Base-by-base conservation (phyloP, 352 stramenopile species). In the Globisporangium recalcitrans region DNA sequence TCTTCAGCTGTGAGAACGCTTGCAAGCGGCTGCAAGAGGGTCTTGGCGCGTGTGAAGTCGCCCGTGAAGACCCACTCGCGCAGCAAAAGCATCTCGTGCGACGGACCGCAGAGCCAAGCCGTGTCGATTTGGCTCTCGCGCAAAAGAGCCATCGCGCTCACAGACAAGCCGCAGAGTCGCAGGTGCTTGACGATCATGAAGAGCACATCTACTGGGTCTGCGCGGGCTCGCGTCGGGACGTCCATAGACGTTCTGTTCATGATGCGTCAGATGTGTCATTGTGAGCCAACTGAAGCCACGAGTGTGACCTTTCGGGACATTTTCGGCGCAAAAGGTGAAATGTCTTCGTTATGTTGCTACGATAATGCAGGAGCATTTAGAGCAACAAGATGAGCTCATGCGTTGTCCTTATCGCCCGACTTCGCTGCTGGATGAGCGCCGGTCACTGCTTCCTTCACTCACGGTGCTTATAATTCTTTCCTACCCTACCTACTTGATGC, bases 151-250 rank as follows among this genome's bases (percentile, higher is more conserved):
- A 86, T 62, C 11, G 74, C 79, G 4, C 64, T 77, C 14, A 62
- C 58, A 58, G 65, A 73, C 9, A 89, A 64, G 8, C 68, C 72
- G 14, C 66, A 73, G 0, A 56, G 49, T 16, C 77, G 72, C 22
- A 92, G 53, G 63, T 87, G 80, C 40, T 75, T 69, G 1, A 59
- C 62, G 38, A 91, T 66, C 40, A 88, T 71, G 53, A 77, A 84
- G n/a, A 88, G 67, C 55, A 87, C 63, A 58, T 83, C 69, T 8
- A 21, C 63, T 14, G 63, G 21, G 24, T 55, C 40, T 7, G 44
- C 40, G n/a, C 21, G n/a, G n/a, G 21, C 22, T 26, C 34, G 26
- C n/a, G 14, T 26, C 14, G 34, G 1, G 31, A 8, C 7, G 9
- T 60, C 22, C 53, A 32, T 58, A 29, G 60, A 8, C 46, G 42